Evolutionary conservation across 345 rosid species (phyloP).

Genomic region (Stellera chamaejasme): DNA sequence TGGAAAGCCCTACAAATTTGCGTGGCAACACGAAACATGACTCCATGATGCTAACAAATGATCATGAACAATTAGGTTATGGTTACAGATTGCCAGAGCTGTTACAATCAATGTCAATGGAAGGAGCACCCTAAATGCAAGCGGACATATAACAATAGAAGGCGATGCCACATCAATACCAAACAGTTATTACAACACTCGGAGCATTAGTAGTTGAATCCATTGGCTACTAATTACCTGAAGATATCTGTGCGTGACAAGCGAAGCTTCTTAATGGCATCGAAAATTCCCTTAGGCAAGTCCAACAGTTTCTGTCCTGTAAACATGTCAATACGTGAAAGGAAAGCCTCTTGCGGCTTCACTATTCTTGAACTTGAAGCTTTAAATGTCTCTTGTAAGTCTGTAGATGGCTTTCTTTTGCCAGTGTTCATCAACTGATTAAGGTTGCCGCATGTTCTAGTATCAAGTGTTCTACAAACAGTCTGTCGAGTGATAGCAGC

Average conservation of each 20-base stretch:
- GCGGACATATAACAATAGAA: no score
- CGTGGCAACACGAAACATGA: no score
- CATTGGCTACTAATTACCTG: constrained; percentile 41
- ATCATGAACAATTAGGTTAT: no score
- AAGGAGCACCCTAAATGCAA: no score
- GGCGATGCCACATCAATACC: no score
- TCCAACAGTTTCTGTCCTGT: constrained; percentile 17
- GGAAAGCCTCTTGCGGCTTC: constrained; percentile 17
- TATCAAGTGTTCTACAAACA: constrained; percentile 10
- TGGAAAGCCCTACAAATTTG: no score
- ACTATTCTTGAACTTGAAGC: constrained; percentile 36
- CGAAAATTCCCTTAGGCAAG: constrained; percentile 40
- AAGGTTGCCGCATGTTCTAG: constrained; percentile 9
- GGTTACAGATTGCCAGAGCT: no score
- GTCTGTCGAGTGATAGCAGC: constrained; percentile 7
- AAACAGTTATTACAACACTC: no score
- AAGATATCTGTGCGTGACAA: constrained; percentile 61
- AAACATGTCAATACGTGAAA: constrained; percentile 14
- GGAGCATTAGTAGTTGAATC: no score
- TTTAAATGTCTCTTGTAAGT: constrained; percentile 10
- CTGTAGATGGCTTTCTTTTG: constrained; percentile 7
- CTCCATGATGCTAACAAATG: no score
- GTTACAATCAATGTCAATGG: no score
- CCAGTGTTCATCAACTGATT: constrained; percentile 17
- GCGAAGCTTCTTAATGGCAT: constrained; percentile 51